phyloP scores from a whole-genome alignment of 331 rosid genomes.

The Malus hybrid region DNA sequence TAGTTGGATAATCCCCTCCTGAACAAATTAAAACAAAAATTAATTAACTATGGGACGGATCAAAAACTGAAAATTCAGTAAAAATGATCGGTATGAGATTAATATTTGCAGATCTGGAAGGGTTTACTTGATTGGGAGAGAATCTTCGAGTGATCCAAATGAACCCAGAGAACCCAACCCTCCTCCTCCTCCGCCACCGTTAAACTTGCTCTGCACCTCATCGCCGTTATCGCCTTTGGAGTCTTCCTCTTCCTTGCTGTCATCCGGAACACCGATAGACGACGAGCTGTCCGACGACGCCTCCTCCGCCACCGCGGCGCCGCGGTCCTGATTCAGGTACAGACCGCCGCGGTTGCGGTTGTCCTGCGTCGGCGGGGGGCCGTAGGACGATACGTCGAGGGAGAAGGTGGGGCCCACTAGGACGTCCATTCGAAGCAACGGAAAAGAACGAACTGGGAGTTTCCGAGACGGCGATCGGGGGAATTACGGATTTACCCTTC shows the following conservation, averaged over 20 bases:
- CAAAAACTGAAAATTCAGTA: background rate
- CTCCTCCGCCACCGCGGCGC: background rate
- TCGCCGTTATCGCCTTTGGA: constrained; percentile 16
- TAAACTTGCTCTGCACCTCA: constrained; percentile 43
- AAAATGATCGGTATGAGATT: background rate
- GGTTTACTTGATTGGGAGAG: constrained; percentile 83
- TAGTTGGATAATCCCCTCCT: constrained; percentile 87
- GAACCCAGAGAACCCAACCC: constrained; percentile 23
- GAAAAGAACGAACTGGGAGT: background rate
- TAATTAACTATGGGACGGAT: background rate
- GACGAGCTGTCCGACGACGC: constrained; percentile 48
- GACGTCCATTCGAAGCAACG: constrained; percentile 49
- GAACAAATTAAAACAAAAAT: background rate
- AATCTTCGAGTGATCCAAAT: constrained; percentile 53
- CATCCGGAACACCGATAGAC: constrained; percentile 74
- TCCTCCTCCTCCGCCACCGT: constrained; percentile 9
- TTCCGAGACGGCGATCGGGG: background rate
- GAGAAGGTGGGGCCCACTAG: constrained; percentile 58
- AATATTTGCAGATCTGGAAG: constrained; percentile 1
- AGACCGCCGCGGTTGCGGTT: constrained; percentile 10
- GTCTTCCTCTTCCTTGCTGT: constrained; percentile 38
- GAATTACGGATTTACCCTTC: constrained; percentile 29
- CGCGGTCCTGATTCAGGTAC: constrained; percentile 13
- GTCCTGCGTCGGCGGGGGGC: constrained; percentile 9
- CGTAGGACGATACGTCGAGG: constrained; percentile 38